Conservation (phyloP, 2,329 filamentous ascomycete genomes). For the Truncatella angustata region DNA sequence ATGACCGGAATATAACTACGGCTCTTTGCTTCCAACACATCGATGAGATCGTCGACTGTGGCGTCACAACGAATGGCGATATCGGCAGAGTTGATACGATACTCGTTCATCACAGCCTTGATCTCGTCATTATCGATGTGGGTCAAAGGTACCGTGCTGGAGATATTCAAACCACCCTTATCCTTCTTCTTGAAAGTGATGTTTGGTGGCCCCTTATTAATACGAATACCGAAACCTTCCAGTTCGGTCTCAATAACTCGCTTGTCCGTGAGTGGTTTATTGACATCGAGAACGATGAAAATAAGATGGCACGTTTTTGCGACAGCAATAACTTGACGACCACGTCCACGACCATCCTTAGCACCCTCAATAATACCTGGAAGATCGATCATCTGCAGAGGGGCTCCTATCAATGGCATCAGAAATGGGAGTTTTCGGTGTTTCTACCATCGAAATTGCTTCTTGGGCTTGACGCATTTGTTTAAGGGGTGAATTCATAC, state of each 20-base stretch:
- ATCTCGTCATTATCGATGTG: slow-evolving; percentile 97
- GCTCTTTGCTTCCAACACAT: slow-evolving; percentile 90
- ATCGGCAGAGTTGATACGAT: slow-evolving; percentile 93
- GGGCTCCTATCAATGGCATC: slow-evolving; percentile 58
- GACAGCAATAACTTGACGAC: slow-evolving; percentile 96
- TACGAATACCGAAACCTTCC: slow-evolving; percentile 94
- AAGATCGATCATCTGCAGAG: slow-evolving; percentile 96
- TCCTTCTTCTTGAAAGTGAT: slow-evolving; percentile 99
- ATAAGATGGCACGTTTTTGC: slow-evolving; percentile 98
- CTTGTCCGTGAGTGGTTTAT: slow-evolving; percentile 97
- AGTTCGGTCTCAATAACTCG: slow-evolving; percentile 91
- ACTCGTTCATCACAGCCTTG: slow-evolving; percentile 96
- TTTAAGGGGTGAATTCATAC: slow-evolving; percentile 30
- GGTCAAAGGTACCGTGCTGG: slow-evolving; percentile 85
- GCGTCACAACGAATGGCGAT: slow-evolving; percentile 98
- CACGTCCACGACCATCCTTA: slow-evolving; percentile 96
- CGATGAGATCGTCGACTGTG: slow-evolving; percentile 95
- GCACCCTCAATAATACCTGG: slow-evolving; percentile 98
- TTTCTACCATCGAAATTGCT: neutral
- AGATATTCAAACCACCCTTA: slow-evolving; percentile 94
- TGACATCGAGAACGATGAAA: slow-evolving; percentile 97
- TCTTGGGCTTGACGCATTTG: neutral
- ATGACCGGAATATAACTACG: slow-evolving; percentile 98
- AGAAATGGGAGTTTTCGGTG: neutral
- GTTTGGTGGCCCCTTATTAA: slow-evolving; percentile 96